These are phyloP conservation scores for Aegilops longissima DNA, from an alignment of 176 grass and related monocot species.

Conservation along the genomic window DNA sequence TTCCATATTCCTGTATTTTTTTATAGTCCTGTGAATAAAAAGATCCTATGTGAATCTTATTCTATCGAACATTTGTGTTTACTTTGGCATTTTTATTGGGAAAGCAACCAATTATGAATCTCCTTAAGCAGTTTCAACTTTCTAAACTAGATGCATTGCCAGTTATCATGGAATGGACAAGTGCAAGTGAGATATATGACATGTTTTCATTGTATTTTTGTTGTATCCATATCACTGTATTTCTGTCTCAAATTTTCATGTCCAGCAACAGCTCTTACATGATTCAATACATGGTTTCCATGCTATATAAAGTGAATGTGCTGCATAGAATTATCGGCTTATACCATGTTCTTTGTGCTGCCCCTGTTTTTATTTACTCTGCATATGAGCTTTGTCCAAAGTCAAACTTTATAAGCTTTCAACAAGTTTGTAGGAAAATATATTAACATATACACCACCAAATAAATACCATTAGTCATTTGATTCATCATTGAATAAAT, in stretches of 20 bases:
- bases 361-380: no score
- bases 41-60: background rate
- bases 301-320: constrained; percentile 16
- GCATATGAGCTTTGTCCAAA: no score
- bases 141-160: constrained; percentile 4
- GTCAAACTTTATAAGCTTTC: no score
- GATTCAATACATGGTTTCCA: constrained; percentile 9
- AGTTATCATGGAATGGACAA: background rate
- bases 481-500: no score
- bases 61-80: background rate
- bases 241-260: background rate
- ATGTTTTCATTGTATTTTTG: background rate
- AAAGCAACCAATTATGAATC: constrained; percentile 12
- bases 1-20: background rate
- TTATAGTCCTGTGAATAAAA: background rate
- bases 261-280: background rate
- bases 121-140: background rate
- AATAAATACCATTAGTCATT: no score
- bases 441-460: no score
- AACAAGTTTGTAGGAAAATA: no score
- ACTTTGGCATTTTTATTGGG: background rate
- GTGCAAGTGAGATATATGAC: background rate
- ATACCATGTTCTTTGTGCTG: background rate
- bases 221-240: background rate
- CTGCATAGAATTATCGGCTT: background rate